Evolutionary conservation across 148 eudicot genomes (phyloP).

Genomic region (Vaccinium darrowii): DNA sequence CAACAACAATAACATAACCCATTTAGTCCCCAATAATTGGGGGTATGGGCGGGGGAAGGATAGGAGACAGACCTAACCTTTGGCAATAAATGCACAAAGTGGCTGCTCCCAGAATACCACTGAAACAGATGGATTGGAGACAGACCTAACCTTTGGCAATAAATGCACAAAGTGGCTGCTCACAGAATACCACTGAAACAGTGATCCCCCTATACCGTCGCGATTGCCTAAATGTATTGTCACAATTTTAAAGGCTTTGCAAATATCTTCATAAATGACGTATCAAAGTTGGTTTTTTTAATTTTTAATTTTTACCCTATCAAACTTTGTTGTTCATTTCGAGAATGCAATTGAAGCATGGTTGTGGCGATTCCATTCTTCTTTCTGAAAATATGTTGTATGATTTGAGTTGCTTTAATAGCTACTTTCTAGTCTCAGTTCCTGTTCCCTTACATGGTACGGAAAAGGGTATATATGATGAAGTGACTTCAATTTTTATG

Average conservation of each 20-base stretch:
- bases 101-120: too few relatives aligned
- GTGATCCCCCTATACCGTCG: too few relatives aligned
- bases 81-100: too few relatives aligned
- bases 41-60: too few relatives aligned
- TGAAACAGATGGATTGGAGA: too few relatives aligned
- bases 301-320: too few relatives aligned
- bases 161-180: too few relatives aligned
- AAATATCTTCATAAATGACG: background rate
- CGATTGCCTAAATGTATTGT: background rate
- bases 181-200: too few relatives aligned
- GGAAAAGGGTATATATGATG: background rate
- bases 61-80: too few relatives aligned
- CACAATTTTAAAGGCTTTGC: background rate
- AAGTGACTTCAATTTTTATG: background rate
- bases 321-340: background rate
- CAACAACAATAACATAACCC: too few relatives aligned
- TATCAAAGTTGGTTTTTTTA: background rate
- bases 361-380: background rate
- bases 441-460: background rate
- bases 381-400: background rate
- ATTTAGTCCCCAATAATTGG: too few relatives aligned
- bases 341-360: background rate
- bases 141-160: too few relatives aligned
- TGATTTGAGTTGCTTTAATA: background rate
- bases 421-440: background rate